Evolutionary conservation across 2,329 filamentous ascomycete species (phyloP).

Genomic region (Zarea fungicola): DNA sequence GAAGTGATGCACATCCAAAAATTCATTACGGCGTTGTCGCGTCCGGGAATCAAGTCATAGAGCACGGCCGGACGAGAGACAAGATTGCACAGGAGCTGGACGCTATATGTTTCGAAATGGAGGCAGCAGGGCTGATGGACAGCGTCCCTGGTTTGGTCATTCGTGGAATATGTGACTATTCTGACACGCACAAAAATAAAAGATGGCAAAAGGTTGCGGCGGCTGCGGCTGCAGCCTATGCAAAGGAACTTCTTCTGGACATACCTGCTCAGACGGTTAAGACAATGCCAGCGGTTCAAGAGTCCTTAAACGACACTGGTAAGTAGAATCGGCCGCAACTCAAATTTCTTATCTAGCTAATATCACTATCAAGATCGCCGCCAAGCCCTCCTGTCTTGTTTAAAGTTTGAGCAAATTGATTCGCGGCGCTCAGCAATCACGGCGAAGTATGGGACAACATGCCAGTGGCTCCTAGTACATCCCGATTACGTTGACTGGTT

Average conservation of each 20-base stretch:
- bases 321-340: no score
- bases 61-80: conserved; percentile 25
- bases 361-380: not conserved
- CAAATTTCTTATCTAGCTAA: not conserved
- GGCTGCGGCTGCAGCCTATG: conserved; percentile 23
- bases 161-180: conserved; percentile 32
- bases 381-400: not conserved
- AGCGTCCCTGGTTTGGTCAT: conserved; percentile 26
- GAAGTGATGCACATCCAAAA: not conserved
- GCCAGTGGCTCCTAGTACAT: not conserved
- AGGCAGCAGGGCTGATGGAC: conserved; percentile 19
- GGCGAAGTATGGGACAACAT: not conserved
- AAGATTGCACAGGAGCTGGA: conserved; percentile 13
- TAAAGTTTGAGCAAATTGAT: not conserved
- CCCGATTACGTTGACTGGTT: conserved; percentile 7
- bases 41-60: conserved; percentile 31
- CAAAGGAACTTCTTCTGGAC: conserved; percentile 17
- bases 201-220: conserved; percentile 31
- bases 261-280: no score
- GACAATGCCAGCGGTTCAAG: no score
- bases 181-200: conserved; percentile 33
- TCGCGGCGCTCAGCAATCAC: not conserved
- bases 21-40: conserved; percentile 19
- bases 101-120: conserved; percentile 23
- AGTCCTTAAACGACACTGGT: no score